Evolutionary conservation across 1,284 basidiomycete genomes (phyloP), one percentile per base, ranked within the genome.

Genomic region (Trichosporon faecale): DNA sequence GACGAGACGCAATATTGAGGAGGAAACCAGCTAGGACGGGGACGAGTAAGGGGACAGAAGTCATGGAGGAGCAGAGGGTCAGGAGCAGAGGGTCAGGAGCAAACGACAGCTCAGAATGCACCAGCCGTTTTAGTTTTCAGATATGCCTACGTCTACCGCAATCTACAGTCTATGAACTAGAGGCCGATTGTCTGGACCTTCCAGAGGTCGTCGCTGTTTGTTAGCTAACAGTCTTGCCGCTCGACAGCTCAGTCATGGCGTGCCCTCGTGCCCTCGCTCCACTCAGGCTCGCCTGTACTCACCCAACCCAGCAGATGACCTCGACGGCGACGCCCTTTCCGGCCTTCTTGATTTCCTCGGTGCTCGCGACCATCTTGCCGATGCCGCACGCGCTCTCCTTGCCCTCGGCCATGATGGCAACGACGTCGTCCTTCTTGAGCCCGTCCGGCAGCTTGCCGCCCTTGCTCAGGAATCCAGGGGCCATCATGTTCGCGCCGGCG

Each of bases 251-350:
- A 44, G 40, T 18, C n/a, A 6, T n/a, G 16, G 18, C 12, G 6
- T 4, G 18, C 18, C 16, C 40, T 33, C 9, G 33, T 9, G 49
- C 21, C 49, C 21, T 23, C n/a, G 49, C 49, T 21, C 21, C 18
- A 21, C 49, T 21, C 49, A 8, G 23, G 21, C 21, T 52, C 52
- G 49, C n/a, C 4, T 16, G 21, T 2, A 78, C 82, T 75, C 72
- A 84, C 83, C 83, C 83, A 64, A 84, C 79, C 80, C 82, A 83
- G 73, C 79, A 81, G 14, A 91, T 85, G 31, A 92, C 91, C 83
- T 98, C 95, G 25, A 98, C 93, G 0, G 90, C 96, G 49, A 95
- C 88, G 49, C 90, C 94, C 84, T 98, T 98, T 79, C 95, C 97
- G 31, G 93, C 85, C 81, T 87, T 88, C 82, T 89, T 89, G 82